phyloP scores from a whole-genome alignment of 805 yeast species.

The Sugiyamaella chiloensis region DNA sequence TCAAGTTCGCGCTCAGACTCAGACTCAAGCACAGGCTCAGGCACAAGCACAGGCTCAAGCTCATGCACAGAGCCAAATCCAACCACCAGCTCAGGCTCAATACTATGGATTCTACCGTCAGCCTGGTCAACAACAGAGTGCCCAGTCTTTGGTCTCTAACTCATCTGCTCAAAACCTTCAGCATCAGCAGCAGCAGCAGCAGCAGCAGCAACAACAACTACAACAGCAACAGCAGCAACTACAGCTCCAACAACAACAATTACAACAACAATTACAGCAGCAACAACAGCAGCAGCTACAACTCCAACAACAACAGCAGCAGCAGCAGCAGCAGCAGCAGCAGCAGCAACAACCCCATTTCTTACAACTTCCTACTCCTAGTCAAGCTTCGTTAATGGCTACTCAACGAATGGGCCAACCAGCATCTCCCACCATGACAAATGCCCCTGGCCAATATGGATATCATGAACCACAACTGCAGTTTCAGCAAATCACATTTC shows the following conservation, averaged over 20 bases:
- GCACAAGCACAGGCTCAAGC: constrained; percentile 13
- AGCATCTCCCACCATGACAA: neutral
- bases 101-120: constrained; percentile 18
- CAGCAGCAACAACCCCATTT: constrained; percentile 18
- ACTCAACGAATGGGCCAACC: constrained; percentile 17
- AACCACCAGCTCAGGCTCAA: constrained; percentile 18
- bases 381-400: constrained; percentile 24
- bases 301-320: constrained; percentile 35
- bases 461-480: constrained; percentile 18
- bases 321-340: constrained; percentile 30
- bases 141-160: constrained; percentile 29
- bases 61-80: neutral
- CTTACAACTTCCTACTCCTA: constrained; percentile 20
- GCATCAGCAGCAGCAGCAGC: constrained; percentile 17
- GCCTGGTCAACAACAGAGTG: constrained; percentile 18
- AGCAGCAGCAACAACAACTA: constrained; percentile 6
- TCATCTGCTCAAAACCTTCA: constrained; percentile 9
- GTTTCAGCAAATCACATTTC: constrained; percentile 12
- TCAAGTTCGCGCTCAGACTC: constrained; percentile 1
- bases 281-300: constrained; percentile 33
- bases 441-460: constrained; percentile 3
- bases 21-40: neutral
- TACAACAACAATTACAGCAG: constrained; percentile 35
- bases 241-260: constrained; percentile 26
- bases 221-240: constrained; percentile 26